Conservation (phyloP, 768 basidiomycete species). For the Cystobasidium ongulense region DNA sequence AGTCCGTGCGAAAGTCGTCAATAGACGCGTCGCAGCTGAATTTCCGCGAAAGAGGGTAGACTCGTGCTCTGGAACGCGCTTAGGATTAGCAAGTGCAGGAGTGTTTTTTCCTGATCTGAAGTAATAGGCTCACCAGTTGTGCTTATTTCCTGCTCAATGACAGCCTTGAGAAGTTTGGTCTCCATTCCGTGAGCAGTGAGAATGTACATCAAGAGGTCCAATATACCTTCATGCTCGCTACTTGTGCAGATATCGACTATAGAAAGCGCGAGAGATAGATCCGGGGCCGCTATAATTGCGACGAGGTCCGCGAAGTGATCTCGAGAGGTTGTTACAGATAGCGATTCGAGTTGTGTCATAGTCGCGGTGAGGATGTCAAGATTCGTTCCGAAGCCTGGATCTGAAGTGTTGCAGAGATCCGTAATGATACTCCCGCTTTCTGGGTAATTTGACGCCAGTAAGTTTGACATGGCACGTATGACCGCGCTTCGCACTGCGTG, state of each 20-base stretch:
- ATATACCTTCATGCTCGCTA: slow-evolving; percentile 65
- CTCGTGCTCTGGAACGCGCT: slow-evolving; percentile 57
- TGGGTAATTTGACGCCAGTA: not conserved
- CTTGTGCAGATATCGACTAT: slow-evolving; percentile 79
- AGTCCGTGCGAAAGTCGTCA: slow-evolving; percentile 76
- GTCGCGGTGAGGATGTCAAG: not conserved
- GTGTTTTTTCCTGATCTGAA: not conserved
- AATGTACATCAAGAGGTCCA: slow-evolving; percentile 72
- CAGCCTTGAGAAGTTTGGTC: slow-evolving; percentile 64
- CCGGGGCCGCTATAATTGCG: slow-evolving; percentile 26
- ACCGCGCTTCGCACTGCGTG: not conserved
- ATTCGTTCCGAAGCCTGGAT: not conserved
- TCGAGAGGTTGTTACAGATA: not conserved
- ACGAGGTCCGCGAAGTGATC: not conserved
- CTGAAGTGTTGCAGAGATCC: not conserved
- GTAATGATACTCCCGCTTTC: not conserved
- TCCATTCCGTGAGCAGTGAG: slow-evolving; percentile 70
- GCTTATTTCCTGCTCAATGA: slow-evolving; percentile 77
- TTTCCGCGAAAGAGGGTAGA: slow-evolving; percentile 78
- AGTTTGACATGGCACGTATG: not conserved
- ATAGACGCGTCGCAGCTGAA: slow-evolving; percentile 73
- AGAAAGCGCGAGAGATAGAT: slow-evolving; percentile 65
- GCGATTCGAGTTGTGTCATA: not conserved
- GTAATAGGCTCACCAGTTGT: slow-evolving; percentile 55
- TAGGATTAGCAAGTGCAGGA: not conserved